Evolutionary conservation across 441 rosid species (phyloP), one percentile per base, ranked within the genome.

Genomic region (Manihot esculenta): DNA sequence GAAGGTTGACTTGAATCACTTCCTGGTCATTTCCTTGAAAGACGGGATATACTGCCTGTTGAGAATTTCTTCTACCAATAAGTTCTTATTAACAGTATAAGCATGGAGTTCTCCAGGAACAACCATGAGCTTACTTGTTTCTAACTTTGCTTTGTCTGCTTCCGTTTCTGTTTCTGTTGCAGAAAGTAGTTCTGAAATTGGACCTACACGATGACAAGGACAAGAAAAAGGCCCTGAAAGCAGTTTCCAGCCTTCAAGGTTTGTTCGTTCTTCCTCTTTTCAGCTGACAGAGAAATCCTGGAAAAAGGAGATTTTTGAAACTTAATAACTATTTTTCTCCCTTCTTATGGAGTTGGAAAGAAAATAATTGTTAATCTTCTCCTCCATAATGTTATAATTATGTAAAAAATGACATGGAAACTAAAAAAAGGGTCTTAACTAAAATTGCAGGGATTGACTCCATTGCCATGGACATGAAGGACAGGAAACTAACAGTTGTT

Each of bases 191-290:
- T 5, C 35, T 89, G 83, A 82, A 79, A 74, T 41, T 84, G 80
- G 82, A 78, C 64, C 47, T 89, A 47, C 84, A 80, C 26, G 86
- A 84, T 74, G 84, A 77, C 61, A 87, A 73, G 70, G 84, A 33
- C 20, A 87, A 84, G 75, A 82, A 77, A 42, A 89, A 87, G 76
- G 89, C 86, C 74, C 65, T 89, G 85, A 82, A 82, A 80, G 71
- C 82, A 12, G 88, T 87, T 59, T 78, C 87, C 13, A 10, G 73
- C 68, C 68, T 85, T 42, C 18, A 72, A 72, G 91, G 89, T 88
- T 70, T 12, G 45, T 57, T 42, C 2, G 6, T 3, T 15, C 50
- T 24, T 21, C 8, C 47, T 38, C 9, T 38, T 38, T 38, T 38
- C 7, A 38, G 8, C 42, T 38, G 42, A 38, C 42, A 38, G 42